A percentile compares a stretch with the other conserved stretches of the same genome.
phyloP scores from a whole-genome alignment of 164 flowering plant genomes.

The Houttuynia cordata region DNA sequence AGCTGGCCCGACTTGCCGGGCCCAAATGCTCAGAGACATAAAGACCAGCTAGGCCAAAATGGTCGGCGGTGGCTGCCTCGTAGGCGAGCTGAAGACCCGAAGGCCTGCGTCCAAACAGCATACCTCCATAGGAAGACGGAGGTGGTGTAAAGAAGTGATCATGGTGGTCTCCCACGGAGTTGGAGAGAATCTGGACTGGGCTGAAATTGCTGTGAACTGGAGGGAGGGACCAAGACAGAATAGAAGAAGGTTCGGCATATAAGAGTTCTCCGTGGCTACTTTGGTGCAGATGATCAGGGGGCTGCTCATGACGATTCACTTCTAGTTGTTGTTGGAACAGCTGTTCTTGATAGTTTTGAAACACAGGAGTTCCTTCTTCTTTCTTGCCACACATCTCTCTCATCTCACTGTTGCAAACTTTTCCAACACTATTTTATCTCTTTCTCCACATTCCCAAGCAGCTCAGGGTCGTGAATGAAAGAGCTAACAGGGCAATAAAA shows the following conservation, averaged over 20 bases:
- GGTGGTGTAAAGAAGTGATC: conserved; percentile 21
- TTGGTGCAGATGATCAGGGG: conserved; percentile 20
- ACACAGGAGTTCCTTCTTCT: conserved; percentile 24
- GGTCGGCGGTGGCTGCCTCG: conserved; percentile 42
- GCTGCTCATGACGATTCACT: conserved; percentile 9
- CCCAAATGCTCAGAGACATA: conserved; percentile 47
- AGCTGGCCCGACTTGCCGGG: conserved; percentile 32
- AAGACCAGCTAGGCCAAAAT: conserved; percentile 24
- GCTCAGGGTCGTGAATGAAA: not conserved
- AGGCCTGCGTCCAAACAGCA: conserved; percentile 38
- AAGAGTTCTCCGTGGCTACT: conserved; percentile 15
- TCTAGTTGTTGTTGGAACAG: conserved; percentile 26
- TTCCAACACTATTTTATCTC: not conserved
- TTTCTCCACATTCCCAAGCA: not conserved
- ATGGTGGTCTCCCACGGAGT: conserved; percentile 29
- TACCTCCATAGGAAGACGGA: conserved; percentile 33
- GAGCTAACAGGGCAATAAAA: not conserved
- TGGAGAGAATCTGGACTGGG: conserved; percentile 20
- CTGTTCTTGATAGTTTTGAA: conserved; percentile 37
- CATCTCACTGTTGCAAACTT: conserved; percentile 3
- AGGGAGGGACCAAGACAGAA: conserved; percentile 53
- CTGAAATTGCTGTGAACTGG: conserved; percentile 33
- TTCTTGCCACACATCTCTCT: conserved; percentile 21
- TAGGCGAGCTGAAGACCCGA: conserved; percentile 45
- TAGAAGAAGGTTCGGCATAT: conserved; percentile 28